These are phyloP conservation scores for Daucus carota DNA, from an alignment of 129 eudicot genomes.

Conservation along the genomic window DH1_v3.0 NC_030387.2:26155501-26156000, in stretches of 20 bases:
- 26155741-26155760: background rate
- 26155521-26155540: background rate
- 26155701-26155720: background rate
- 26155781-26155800: background rate
- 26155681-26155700: background rate
- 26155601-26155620: background rate
- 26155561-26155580: background rate
- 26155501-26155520: background rate
- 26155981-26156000: background rate
- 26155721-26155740: background rate
- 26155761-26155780: background rate
- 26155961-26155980: no score
- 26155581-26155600: background rate
- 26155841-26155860: background rate
- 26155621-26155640: background rate
- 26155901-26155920: background rate
- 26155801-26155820: background rate
- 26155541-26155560: background rate
- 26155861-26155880: background rate
- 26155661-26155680: background rate
- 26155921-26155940: background rate
- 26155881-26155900: background rate
- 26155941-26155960: background rate
- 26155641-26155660: background rate
- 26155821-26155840: background rate